Percentiles rank a stretch among this genome's conserved stretches.
Evolutionary conservation across 1,284 basidiomycete genomes (phyloP).

Genomic region (Ceratobasidium sp.): DNA sequence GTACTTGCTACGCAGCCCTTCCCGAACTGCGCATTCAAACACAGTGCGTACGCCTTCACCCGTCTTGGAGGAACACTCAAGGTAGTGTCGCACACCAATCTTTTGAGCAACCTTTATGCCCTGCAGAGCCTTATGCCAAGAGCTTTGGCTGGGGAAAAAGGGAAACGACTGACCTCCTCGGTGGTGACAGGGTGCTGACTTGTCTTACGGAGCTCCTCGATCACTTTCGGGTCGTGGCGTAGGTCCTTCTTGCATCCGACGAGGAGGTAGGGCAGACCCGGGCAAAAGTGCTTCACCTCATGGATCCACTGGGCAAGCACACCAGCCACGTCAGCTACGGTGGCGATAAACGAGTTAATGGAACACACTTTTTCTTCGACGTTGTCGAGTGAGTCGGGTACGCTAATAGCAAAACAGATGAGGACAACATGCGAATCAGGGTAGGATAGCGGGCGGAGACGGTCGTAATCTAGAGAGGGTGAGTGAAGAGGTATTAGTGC

Average conservation of each 20-base stretch:
- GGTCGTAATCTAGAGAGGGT: conserved; percentile 73
- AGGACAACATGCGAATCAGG: conserved; percentile 94
- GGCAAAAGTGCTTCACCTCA: conserved; percentile 94
- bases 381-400: conserved; percentile 92
- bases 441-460: conserved; percentile 90
- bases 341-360: conserved; percentile 23
- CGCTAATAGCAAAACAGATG: conserved; percentile 94
- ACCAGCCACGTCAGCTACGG: background rate
- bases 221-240: conserved; percentile 81
- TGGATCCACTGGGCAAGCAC: conserved; percentile 81
- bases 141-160: background rate
- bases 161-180: conserved; percentile 69
- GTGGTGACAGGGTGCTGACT: conserved; percentile 84
- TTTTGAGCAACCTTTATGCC: conserved; percentile 89
- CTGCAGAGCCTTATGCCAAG: conserved; percentile 61
- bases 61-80: too few relatives aligned
- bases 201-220: conserved; percentile 84
- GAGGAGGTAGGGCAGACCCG: conserved; percentile 87
- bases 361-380: conserved; percentile 90
- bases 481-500: too few relatives aligned
- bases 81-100: too few relatives aligned
- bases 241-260: conserved; percentile 95
- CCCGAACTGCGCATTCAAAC: too few relatives aligned
- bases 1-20: too few relatives aligned
- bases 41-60: too few relatives aligned